Evolutionary conservation across 2,329 filamentous ascomycete species (phyloP).

Genomic region (Cercospora berteroae): DNA sequence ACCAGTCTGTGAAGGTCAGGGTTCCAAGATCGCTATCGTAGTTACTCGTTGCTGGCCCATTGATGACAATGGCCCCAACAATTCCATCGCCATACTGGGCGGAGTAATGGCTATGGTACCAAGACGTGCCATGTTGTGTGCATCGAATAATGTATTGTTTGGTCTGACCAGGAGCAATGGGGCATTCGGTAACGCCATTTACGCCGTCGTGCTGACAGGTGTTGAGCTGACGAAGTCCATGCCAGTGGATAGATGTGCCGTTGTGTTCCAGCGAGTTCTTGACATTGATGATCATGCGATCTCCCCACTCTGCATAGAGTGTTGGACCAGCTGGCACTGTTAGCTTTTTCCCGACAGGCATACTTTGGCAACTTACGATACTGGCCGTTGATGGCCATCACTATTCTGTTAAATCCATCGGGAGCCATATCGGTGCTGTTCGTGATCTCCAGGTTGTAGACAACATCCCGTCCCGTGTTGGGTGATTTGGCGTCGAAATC

Average conservation of each 20-base stretch:
- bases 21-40: slow-evolving; percentile 40
- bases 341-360: not conserved
- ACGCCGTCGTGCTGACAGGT: slow-evolving; percentile 55
- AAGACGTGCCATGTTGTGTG: slow-evolving; percentile 46
- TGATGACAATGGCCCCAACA: slow-evolving; percentile 42
- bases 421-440: slow-evolving; percentile 40
- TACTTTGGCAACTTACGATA: slow-evolving; percentile 43
- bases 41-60: slow-evolving; percentile 45
- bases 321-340: slow-evolving; percentile 54
- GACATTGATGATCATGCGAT: slow-evolving; percentile 47
- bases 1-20: slow-evolving; percentile 35
- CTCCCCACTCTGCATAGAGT: slow-evolving; percentile 51
- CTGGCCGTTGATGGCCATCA: slow-evolving; percentile 59
- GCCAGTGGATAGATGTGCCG: slow-evolving; percentile 61
- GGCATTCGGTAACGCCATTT: slow-evolving; percentile 50
- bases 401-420: slow-evolving; percentile 37
- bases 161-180: slow-evolving; percentile 50
- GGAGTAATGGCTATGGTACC: slow-evolving; percentile 50
- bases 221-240: slow-evolving; percentile 59
- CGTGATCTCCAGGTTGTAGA: slow-evolving; percentile 37
- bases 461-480: slow-evolving; percentile 39
- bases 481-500: slow-evolving; percentile 48
- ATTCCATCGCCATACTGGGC: slow-evolving; percentile 47
- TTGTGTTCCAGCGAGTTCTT: slow-evolving; percentile 54
- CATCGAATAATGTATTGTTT: slow-evolving; percentile 58